Evolutionary conservation across 257 asterid species (phyloP), one percentile per base, ranked within the genome.

Genomic region (Gardenia jasminoides): DNA sequence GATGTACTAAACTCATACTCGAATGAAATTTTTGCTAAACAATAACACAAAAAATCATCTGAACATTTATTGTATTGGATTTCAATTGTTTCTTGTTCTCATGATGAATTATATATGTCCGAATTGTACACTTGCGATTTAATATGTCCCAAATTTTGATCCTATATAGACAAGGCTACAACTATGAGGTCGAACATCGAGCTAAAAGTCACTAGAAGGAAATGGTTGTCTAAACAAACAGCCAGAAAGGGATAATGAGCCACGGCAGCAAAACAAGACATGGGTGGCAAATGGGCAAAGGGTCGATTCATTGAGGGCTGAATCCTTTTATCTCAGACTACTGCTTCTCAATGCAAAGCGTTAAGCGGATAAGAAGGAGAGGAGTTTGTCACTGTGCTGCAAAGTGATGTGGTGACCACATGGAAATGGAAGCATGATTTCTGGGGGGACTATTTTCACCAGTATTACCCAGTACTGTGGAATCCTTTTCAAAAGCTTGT

Each of bases 401-500:
- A 28, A 78, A 41, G 54, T 75, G 83, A 81, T 71, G 85, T 84
- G 83, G 79, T 67, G 75, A 56, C 72, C 85, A 81, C 82, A 79
- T 82, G 85, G 78, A 78, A 69, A 72, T 48, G 65, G 81, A 75
- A 46, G 33, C 80, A 78, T 67, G 68, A 82, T 78, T 67, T 59
- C 73, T 24, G 46, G 75, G 67, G 68, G 65, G 33, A n/a, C 44
- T 33, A 44, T 66, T 67, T 64, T 5, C 30, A 74, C 15, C 71
- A 44, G 62, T 22, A 73, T 36, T 46, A 15, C 46, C 68, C 41
- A 1, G 39, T 70, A 78, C 9, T 61, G 85, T 74, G 79, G 78
- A 71, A 80, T 84, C 84, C 67, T 74, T 84, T 80, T 84, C 87
- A 80, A 50, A 76, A 58, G 71, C 67, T 78, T 41, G 67, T 67